Percentiles rank a stretch among this genome's conserved stretches.
phyloP scores from a whole-genome alignment of 148 eudicot genomes.

The Salicornia ramosissima region DNA sequence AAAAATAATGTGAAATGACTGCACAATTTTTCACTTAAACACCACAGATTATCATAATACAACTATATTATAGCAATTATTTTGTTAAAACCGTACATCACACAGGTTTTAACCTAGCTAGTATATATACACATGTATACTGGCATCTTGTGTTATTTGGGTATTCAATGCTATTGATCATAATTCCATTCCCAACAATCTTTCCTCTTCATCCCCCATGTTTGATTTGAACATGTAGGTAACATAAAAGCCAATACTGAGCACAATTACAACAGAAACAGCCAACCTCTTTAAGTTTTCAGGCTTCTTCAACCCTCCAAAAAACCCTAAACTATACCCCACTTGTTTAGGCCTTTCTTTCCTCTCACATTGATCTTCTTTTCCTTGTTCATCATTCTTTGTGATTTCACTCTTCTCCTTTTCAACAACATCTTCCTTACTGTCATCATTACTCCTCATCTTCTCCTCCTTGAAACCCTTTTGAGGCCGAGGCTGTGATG shows the following conservation, averaged over 20 bases:
- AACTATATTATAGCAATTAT: too few species aligned
- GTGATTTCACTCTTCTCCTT: not conserved
- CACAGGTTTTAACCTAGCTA: too few species aligned
- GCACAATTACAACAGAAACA: constrained; percentile 27
- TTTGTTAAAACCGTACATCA: too few species aligned
- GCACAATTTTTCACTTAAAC: too few species aligned
- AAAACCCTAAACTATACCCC: constrained; percentile 15
- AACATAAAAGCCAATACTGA: constrained; percentile 32
- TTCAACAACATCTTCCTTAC: not conserved
- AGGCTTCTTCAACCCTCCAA: constrained; percentile 33
- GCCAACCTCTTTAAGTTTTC: constrained; percentile 27
- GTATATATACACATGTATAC: too few species aligned
- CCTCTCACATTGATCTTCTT: not conserved
- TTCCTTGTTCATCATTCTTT: constrained; percentile 12
- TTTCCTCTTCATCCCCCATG: not conserved
- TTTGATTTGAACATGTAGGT: constrained; percentile 21
- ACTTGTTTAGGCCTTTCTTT: constrained; percentile 1
- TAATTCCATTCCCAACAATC: constrained; percentile 4
- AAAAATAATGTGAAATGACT: too few species aligned
- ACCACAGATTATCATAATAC: too few species aligned
- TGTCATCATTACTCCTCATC: not conserved
- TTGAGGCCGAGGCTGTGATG: not conserved
- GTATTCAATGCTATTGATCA: too few species aligned
- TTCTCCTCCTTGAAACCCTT: not conserved
- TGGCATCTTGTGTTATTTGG: too few species aligned